Conservation (phyloP, 2,329 filamentous ascomycete genomes). For the Cadophora sp. region DNA sequence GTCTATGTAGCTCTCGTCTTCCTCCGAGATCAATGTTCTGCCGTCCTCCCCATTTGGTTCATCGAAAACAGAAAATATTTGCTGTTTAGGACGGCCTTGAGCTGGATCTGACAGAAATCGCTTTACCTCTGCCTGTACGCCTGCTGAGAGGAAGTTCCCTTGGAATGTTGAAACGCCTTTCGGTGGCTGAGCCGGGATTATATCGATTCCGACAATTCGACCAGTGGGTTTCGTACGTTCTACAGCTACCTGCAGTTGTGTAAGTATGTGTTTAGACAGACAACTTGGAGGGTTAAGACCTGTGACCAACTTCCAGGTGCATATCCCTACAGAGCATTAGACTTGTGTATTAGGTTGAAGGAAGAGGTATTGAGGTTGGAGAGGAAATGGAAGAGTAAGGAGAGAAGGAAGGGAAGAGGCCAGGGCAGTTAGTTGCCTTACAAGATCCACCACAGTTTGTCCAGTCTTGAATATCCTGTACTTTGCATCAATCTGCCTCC, state of each 20-base stretch:
- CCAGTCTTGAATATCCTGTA: conserved; percentile 80
- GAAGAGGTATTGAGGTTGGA: too few relatives aligned
- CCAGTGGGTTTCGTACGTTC: conserved; percentile 79
- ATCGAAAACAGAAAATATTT: conserved; percentile 24
- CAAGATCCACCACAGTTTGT: conserved; percentile 89
- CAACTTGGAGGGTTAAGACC: conserved; percentile 48
- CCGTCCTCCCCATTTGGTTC: background rate
- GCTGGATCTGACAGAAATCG: conserved; percentile 73
- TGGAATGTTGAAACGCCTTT: conserved; percentile 93
- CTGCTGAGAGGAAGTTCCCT: conserved; percentile 83
- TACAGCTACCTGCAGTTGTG: conserved; percentile 72
- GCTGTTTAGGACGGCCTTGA: conserved; percentile 57
- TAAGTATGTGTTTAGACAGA: conserved; percentile 8
- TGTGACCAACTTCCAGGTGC: conserved; percentile 78
- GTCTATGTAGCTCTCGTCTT: conserved; percentile 68
- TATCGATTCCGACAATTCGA: conserved; percentile 87
- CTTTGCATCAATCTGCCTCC: conserved; percentile 76
- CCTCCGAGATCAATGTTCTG: conserved; percentile 42
- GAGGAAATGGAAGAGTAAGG: too few relatives aligned
- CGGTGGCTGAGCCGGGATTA: conserved; percentile 91
- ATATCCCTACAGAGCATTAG: conserved; percentile 63
- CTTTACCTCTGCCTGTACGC: conserved; percentile 78
- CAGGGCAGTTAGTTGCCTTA: conserved; percentile 55
- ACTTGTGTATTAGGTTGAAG: background rate
- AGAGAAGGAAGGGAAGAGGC: too few relatives aligned